Evolutionary conservation across 495 filamentous ascomycete genomes (phyloP).

Genomic region (Hypoxylon perforatum): DNA sequence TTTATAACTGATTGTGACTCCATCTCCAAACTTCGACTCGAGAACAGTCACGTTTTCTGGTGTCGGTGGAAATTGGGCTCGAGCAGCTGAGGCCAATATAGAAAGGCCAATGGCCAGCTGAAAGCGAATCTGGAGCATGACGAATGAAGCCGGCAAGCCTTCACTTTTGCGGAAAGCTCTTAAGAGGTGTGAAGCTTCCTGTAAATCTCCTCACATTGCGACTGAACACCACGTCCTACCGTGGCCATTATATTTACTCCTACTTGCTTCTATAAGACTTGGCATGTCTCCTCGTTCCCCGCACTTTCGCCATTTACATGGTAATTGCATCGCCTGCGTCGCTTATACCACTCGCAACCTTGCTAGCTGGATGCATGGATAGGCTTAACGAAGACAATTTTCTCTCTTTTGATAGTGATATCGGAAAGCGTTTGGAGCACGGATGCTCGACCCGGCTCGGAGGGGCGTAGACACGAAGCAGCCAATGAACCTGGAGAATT

Average conservation of each 20-base stretch:
- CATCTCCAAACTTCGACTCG: conserved; percentile 67
- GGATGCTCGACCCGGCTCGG: neutral
- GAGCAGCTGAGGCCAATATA: conserved; percentile 7
- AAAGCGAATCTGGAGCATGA: conserved; percentile 17
- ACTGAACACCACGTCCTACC: neutral
- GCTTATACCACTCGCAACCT: conserved; percentile 11
- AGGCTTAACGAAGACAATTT: neutral
- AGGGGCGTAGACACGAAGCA: neutral
- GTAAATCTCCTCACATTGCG: neutral
- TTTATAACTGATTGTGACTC: conserved; percentile 72
- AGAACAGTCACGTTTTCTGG: conserved; percentile 65
- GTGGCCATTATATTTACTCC: conserved; percentile 4
- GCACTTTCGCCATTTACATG: conserved; percentile 18
- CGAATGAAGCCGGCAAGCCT: neutral
- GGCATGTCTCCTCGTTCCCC: conserved; percentile 16
- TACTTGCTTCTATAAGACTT: conserved; percentile 11
- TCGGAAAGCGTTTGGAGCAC: neutral
- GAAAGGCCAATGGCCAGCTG: conserved; percentile 23
- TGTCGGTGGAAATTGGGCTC: conserved; percentile 66
- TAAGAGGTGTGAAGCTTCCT: neutral
- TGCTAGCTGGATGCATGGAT: conserved; percentile 17
- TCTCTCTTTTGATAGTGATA: neutral
- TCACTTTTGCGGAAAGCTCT: neutral
- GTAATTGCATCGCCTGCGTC: neutral
- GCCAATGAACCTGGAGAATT: neutral